Base-by-base conservation (phyloP, 352 stramenopile genomes). In the Plasmopara muralis region DNA sequence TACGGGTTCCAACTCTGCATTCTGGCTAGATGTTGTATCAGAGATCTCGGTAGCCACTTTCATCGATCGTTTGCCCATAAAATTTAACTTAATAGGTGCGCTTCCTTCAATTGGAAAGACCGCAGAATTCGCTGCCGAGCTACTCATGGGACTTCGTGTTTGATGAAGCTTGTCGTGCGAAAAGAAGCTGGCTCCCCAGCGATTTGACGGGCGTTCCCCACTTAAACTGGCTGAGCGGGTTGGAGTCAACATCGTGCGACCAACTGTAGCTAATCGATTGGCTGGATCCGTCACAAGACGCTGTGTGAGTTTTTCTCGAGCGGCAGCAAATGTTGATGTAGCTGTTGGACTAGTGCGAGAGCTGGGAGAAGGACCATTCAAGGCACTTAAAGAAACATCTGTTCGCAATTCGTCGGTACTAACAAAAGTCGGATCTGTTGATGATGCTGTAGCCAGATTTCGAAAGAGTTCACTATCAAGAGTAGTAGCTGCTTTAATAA, bases 401-500 rank as follows among this genome's bases (percentile, higher is more conserved):
- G 34, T 12, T 29, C 50, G 47, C 13, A 45, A 64, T 49, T 70
- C 64, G 12, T 67, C 53, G 15, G 30, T 60, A 8, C 72, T 60
- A 34, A 52, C 50, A 9, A 59, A 61, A 15, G 42, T 31, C 43
- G 44, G 37, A 44, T 38, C 15, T 43, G 37, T 15, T 0, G 70
- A 72, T 6, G 51, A 56, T n/a, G 56, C 41, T 6, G 42, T 61
- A 0, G 47, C 45, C 3, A 50, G 54, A 20, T 47, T 43, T 1
- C 73, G 68, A 34, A 83, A 76, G 14, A 83, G 51, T 2, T 75
- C 68, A 38, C 60, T 57, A 38, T 77, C 67, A 15, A 70, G 33
- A 0, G 57, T 70, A 2, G 70, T 64, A n/a, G 70, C 68, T 34
- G 59, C 55, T 25, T 83, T 81, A 43, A 91, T 89, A 30, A 73